These are phyloP conservation scores for Starmera caribaea DNA, from an alignment of 805 yeast species.

Conservation along the genomic window DNA sequence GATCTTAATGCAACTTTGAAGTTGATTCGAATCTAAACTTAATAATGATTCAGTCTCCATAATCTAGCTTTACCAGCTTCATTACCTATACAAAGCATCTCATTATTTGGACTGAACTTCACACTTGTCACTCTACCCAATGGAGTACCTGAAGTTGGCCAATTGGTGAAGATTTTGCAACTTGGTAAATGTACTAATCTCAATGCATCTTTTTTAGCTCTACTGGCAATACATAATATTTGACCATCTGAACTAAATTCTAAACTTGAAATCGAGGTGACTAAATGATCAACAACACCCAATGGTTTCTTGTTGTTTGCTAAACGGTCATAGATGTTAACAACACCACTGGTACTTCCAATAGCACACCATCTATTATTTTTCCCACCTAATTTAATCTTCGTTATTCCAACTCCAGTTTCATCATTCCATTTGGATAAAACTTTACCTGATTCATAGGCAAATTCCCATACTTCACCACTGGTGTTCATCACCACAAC, in stretches of 20 bases:
- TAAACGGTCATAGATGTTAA: slow-evolving; percentile 65
- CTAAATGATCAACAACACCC: slow-evolving; percentile 64
- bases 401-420: slow-evolving; percentile 78
- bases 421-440: slow-evolving; percentile 73
- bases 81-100: slow-evolving; percentile 82
- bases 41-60: slow-evolving; percentile 80
- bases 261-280: slow-evolving; percentile 68
- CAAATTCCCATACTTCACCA: slow-evolving; percentile 90
- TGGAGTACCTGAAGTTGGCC: slow-evolving; percentile 98
- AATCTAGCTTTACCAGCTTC: slow-evolving; percentile 84
- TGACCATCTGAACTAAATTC: slow-evolving; percentile 85
- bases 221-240: slow-evolving; percentile 72
- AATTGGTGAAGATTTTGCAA: slow-evolving; percentile 78
- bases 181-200: slow-evolving; percentile 82
- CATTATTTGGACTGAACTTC: slow-evolving; percentile 70
- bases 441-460: slow-evolving; percentile 39
- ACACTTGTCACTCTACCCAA: slow-evolving; percentile 85
- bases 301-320: slow-evolving; percentile 39
- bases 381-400: slow-evolving; percentile 60
- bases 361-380: slow-evolving; percentile 77
- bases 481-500: slow-evolving; percentile 57
- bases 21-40: no score
- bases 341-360: slow-evolving; percentile 85
- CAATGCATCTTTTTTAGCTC: slow-evolving; percentile 79
- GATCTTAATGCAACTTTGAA: neutral